Conservation (phyloP, 1,284 basidiomycete genomes). For the Marasmius fiardii region DNA sequence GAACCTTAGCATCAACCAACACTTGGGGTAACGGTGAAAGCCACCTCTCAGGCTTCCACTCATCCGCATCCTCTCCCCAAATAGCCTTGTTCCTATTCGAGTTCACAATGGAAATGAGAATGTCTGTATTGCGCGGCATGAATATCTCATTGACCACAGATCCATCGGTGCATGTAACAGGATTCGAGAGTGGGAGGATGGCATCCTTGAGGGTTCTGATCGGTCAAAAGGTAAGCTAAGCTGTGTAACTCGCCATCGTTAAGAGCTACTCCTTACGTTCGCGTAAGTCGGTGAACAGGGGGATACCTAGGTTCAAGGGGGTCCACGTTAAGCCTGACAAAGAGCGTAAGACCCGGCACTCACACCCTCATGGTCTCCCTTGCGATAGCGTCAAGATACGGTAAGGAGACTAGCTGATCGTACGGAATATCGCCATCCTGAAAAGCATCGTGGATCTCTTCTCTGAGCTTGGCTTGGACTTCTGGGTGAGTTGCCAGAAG, state of each 20-base stretch:
- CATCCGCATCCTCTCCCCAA: slow-evolving; percentile 32
- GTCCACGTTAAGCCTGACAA: neutral
- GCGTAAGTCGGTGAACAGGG: slow-evolving; percentile 13
- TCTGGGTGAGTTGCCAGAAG: slow-evolving; percentile 21
- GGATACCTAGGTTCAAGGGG: slow-evolving; percentile 15
- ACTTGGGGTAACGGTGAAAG: slow-evolving; percentile 23
- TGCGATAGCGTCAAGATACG: slow-evolving; percentile 32
- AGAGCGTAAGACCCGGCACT: neutral
- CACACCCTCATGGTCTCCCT: slow-evolving; percentile 29
- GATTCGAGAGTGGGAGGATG: slow-evolving; percentile 20
- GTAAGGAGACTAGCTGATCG: slow-evolving; percentile 27
- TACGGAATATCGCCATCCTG: slow-evolving; percentile 17
- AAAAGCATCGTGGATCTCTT: slow-evolving; percentile 20
- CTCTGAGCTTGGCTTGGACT: slow-evolving; percentile 21
- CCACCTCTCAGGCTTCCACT: slow-evolving; percentile 35
- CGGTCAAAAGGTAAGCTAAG: neutral
- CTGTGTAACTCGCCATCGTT: no score
- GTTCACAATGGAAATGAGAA: slow-evolving; percentile 24
- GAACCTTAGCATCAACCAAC: slow-evolving; percentile 8
- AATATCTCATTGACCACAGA: slow-evolving; percentile 21
- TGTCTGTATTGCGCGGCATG: slow-evolving; percentile 21
- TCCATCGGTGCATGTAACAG: slow-evolving; percentile 23
- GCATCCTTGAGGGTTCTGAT: slow-evolving; percentile 18
- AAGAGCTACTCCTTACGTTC: slow-evolving; percentile 14
- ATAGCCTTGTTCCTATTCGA: slow-evolving; percentile 26